Conservation (phyloP, 176 grass and related monocot species). For the Oryza nivara region DNA sequence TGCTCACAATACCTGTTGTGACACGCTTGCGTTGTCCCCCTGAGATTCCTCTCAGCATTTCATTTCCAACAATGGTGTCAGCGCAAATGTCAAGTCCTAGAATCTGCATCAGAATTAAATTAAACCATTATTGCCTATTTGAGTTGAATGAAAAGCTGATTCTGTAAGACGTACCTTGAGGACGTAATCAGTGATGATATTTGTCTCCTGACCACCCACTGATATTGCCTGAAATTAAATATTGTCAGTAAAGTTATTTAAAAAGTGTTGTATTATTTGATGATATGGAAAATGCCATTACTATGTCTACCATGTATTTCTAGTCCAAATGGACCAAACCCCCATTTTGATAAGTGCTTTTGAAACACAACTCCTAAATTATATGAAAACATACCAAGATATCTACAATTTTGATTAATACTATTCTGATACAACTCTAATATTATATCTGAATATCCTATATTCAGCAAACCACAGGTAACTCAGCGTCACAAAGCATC, state of each 20-base stretch:
- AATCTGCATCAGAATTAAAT: constrained; percentile 44
- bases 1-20: constrained; percentile 49
- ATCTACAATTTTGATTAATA: not conserved
- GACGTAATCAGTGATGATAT: constrained; percentile 61
- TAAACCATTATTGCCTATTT: not conserved
- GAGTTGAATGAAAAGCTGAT: not conserved
- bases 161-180: constrained; percentile 47
- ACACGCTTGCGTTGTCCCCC: constrained; percentile 67
- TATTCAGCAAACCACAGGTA: not conserved
- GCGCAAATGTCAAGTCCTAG: constrained; percentile 72
- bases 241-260: not conserved
- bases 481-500: not conserved
- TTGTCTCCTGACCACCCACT: constrained; percentile 55
- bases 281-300: not conserved
- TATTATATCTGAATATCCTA: constrained; percentile 6
- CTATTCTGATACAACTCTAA: not conserved
- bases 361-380: not conserved
- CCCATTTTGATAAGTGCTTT: not conserved
- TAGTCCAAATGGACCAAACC: not conserved
- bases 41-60: constrained; percentile 70
- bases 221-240: constrained; percentile 52
- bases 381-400: not conserved
- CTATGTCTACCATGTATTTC: not conserved
- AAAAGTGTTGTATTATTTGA: not conserved
- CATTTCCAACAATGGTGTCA: constrained; percentile 61